Conservation (phyloP, 2,329 filamentous ascomycete genomes). For the Pseudopyricularia javanii region DNA sequence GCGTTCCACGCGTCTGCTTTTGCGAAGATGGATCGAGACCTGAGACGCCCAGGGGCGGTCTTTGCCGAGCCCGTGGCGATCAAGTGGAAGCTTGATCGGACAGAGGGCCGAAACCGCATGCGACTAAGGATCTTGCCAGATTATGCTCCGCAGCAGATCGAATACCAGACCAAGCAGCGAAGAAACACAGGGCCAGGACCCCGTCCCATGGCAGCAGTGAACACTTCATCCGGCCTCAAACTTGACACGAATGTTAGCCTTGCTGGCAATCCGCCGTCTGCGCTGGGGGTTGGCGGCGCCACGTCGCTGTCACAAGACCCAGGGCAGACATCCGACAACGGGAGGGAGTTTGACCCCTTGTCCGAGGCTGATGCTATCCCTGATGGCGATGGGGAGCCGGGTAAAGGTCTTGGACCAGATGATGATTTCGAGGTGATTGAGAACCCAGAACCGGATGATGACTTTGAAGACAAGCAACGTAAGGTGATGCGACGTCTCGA, state of each 20-base stretch:
- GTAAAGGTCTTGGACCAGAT: conserved; percentile 39
- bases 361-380: conserved; percentile 7
- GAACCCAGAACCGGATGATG: conserved; percentile 66
- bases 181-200: background rate
- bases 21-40: conserved; percentile 64
- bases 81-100: conserved; percentile 91
- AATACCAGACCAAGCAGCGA: conserved; percentile 66
- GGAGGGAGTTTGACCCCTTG: conserved; percentile 5
- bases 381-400: conserved; percentile 10
- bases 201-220: background rate
- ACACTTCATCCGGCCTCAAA: conserved; percentile 3
- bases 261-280: background rate
- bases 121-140: conserved; percentile 78
- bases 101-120: conserved; percentile 92
- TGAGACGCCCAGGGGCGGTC: conserved; percentile 69
- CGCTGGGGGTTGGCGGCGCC: background rate
- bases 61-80: conserved; percentile 52
- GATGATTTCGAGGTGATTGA: conserved; percentile 96
- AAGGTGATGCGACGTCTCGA: conserved; percentile 94
- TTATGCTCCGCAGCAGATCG: conserved; percentile 44
- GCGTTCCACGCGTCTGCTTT: conserved; percentile 66
- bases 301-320: background rate
- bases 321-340: background rate
- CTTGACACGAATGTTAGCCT: conserved; percentile 3
- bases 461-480: conserved; percentile 93